Conservation (phyloP, 352 stramenopile genomes). For the Phytophthora nicotianae region DNA sequence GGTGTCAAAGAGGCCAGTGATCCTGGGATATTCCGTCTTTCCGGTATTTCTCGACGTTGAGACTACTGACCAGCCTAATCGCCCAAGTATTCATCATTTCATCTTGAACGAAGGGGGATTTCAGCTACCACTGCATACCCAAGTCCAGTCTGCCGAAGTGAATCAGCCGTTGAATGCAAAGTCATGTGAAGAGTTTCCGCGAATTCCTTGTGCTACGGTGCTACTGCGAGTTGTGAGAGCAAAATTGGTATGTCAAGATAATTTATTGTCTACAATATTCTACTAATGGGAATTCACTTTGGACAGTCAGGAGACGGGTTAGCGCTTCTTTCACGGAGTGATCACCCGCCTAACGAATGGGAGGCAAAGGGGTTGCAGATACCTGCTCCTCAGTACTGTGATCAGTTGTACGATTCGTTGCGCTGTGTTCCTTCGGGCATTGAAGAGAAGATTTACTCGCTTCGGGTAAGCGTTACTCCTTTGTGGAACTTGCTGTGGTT, state of each 20-base stretch:
- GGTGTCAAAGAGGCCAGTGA: constrained; percentile 50
- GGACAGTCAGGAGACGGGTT: constrained; percentile 52
- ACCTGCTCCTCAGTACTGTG: constrained; percentile 52
- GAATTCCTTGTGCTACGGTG: constrained; percentile 81
- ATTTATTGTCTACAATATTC: background rate
- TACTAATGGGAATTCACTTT: background rate
- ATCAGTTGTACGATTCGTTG: constrained; percentile 59
- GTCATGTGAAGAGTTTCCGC: constrained; percentile 42
- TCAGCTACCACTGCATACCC: constrained; percentile 77
- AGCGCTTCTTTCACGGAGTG: constrained; percentile 56
- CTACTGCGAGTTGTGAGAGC: constrained; percentile 69
- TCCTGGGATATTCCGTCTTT: constrained; percentile 77
- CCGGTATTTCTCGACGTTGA: constrained; percentile 79
- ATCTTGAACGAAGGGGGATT: constrained; percentile 72
- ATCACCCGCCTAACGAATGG: constrained; percentile 60
- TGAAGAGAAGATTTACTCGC: constrained; percentile 66
- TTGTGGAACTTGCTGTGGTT: no score
- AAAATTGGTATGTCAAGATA: constrained; percentile 39
- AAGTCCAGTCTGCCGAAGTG: constrained; percentile 40
- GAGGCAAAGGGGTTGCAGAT: constrained; percentile 46
- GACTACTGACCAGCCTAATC: constrained; percentile 52
- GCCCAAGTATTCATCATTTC: constrained; percentile 57
- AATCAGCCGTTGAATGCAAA: constrained; percentile 41
- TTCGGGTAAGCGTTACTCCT: constrained; percentile 37
- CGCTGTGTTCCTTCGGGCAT: constrained; percentile 45